A percentile compares a stretch with the other conserved stretches of the same genome.
These are phyloP conservation scores for Drosera capensis DNA, from an alignment of 148 eudicot species.

Conservation along the genomic window DNA sequence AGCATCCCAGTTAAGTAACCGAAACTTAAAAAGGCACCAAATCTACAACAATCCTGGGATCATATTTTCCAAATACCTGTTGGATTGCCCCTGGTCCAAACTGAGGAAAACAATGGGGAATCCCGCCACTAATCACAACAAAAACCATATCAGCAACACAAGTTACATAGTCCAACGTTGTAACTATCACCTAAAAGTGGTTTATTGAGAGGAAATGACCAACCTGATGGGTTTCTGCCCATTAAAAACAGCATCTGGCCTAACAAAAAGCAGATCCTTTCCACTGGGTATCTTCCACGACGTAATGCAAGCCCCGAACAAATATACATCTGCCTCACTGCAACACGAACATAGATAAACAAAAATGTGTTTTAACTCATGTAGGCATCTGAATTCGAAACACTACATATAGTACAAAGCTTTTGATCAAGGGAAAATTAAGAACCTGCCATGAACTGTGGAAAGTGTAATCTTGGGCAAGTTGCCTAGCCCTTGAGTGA, in stretches of 20 bases:
- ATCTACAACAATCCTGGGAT: too few relatives aligned
- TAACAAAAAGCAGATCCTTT: constrained; percentile 82
- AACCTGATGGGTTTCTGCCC: constrained; percentile 99
- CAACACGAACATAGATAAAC: constrained; percentile 2
- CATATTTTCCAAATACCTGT: constrained; percentile 44
- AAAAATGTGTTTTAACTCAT: neutral
- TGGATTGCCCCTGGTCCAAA: constrained; percentile 92
- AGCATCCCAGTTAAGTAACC: too few relatives aligned
- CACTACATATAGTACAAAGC: neutral
- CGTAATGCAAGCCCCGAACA: constrained; percentile 89
- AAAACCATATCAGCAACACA: constrained; percentile 7
- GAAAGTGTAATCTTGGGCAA: constrained; percentile 73
- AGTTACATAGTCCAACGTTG: too few relatives aligned
- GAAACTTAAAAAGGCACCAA: too few relatives aligned
- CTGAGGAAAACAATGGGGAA: constrained; percentile 98
- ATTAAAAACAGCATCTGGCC: constrained; percentile 95
- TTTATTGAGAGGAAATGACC: constrained; percentile 13
- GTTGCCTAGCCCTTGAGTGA: constrained; percentile 52
- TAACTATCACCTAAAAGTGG: too few relatives aligned
- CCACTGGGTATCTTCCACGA: constrained; percentile 77
- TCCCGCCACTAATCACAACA: constrained; percentile 65
- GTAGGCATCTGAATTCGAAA: neutral
- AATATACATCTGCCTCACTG: constrained; percentile 92
- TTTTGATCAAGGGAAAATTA: neutral
- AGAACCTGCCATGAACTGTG: constrained; percentile 61